These are phyloP conservation scores for Dactylonectria estremocensis DNA, from an alignment of 2,329 filamentous ascomycete species.

Conservation along the genomic window DNA sequence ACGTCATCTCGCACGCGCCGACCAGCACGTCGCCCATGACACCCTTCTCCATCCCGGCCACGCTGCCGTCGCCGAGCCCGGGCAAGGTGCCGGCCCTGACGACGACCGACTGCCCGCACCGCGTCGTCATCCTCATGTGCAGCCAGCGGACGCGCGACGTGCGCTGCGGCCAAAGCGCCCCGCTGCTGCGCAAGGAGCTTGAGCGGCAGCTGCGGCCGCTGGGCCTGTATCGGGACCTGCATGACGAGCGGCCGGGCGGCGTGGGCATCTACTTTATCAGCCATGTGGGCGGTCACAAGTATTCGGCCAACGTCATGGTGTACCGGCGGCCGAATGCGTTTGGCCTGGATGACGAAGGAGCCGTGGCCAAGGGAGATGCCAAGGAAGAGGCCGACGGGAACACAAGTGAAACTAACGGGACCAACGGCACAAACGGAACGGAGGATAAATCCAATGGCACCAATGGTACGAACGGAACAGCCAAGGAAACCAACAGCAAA, in stretches of 20 bases:
- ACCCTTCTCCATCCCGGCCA: conserved; percentile 56
- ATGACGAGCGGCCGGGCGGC: conserved; percentile 91
- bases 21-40: conserved; percentile 79
- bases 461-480: conserved; percentile 45
- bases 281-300: conserved; percentile 97
- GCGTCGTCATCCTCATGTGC: conserved; percentile 91
- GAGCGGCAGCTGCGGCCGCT: conserved; percentile 89
- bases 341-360: conserved; percentile 63
- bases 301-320: conserved; percentile 93
- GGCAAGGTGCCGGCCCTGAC: conserved; percentile 52
- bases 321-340: conserved; percentile 79
- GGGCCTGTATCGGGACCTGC: conserved; percentile 87
- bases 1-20: conserved; percentile 79
- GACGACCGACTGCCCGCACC: conserved; percentile 78
- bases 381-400: conserved; percentile 30
- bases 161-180: conserved; percentile 93
- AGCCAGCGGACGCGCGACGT: conserved; percentile 95
- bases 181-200: conserved; percentile 88
- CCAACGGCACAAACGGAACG: conserved; percentile 27
- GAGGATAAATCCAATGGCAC: conserved; percentile 46
- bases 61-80: conserved; percentile 50
- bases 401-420: conserved; percentile 21
- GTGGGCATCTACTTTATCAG: conserved; percentile 97
- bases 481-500: conserved; percentile 49
- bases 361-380: conserved; percentile 43